A percentile compares a stretch with the other conserved stretches of the same genome.
Evolutionary conservation across 768 basidiomycete species (phyloP).

Genomic region (Gymnopilus dilepis): DNA sequence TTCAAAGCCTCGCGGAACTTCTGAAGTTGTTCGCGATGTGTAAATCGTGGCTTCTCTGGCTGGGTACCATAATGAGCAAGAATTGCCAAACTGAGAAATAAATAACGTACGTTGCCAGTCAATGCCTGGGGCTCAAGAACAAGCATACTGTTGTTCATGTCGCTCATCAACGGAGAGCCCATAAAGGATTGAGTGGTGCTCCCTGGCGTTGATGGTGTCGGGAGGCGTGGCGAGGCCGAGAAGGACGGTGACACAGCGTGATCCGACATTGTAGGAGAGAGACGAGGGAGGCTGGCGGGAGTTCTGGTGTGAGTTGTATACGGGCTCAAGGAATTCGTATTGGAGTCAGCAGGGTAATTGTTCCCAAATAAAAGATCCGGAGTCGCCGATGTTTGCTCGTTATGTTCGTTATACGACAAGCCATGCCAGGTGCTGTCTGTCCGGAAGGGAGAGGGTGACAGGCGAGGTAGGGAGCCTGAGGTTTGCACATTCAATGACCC

Average conservation of each 20-base stretch:
- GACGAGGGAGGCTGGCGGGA: constrained; percentile 15
- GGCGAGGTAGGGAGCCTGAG: neutral
- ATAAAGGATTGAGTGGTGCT: constrained; percentile 19
- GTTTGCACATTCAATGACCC: constrained; percentile 13
- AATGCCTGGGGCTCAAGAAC: constrained; percentile 13
- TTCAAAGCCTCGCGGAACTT: constrained; percentile 48
- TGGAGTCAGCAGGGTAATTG: constrained; percentile 18
- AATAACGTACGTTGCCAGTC: constrained; percentile 17
- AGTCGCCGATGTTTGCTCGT: constrained; percentile 13
- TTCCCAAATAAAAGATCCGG: constrained; percentile 9
- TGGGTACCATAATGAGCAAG: constrained; percentile 16
- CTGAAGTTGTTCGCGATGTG: constrained; percentile 49
- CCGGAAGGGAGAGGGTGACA: constrained; percentile 9
- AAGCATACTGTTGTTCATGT: constrained; percentile 20
- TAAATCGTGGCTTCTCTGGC: constrained; percentile 36
- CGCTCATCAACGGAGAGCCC: constrained; percentile 22
- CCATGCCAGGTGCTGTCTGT: constrained; percentile 6
- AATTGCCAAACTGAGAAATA: neutral
- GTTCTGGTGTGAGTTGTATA: constrained; percentile 9
- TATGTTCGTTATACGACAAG: neutral
- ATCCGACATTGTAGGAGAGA: constrained; percentile 25
- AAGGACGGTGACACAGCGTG: constrained; percentile 25
- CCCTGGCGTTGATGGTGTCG: constrained; percentile 25
- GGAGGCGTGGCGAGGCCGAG: constrained; percentile 21
- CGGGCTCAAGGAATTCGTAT: constrained; percentile 12